Conservation (phyloP, 192 early-diverging fungal species). For the Backusella westeae region DNA sequence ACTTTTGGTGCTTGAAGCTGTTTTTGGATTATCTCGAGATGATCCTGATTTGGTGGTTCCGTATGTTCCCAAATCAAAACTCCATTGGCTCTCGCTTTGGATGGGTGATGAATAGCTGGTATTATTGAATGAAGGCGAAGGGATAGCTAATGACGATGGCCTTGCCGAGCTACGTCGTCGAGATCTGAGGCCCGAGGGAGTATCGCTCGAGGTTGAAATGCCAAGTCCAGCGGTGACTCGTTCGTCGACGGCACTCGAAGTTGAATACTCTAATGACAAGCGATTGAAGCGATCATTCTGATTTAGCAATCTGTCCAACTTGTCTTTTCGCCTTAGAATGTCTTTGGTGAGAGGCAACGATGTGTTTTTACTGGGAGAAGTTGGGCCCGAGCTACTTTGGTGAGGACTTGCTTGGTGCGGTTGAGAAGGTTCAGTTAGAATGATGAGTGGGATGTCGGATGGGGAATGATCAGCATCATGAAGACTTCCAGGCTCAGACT, state of each 20-base stretch:
- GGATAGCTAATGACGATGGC: neutral
- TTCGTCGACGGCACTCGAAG: slow-evolving; percentile 13
- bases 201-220: slow-evolving; percentile 1
- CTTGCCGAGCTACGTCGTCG: neutral
- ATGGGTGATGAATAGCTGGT: neutral
- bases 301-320: slow-evolving; percentile 20
- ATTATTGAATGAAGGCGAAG: neutral
- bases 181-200: neutral
- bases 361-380: neutral
- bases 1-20: neutral
- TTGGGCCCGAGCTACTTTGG: neutral
- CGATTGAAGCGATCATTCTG: neutral
- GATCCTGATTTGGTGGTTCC: neutral
- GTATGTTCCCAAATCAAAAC: neutral
- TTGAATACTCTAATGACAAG: slow-evolving; percentile 7
- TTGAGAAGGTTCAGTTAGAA: neutral
- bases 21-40: neutral
- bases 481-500: neutral
- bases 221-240: slow-evolving; percentile 23
- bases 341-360: slow-evolving; percentile 35
- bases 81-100: slow-evolving; percentile 8
- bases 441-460: slow-evolving; percentile 3
- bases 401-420: neutral
- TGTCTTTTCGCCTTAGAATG: slow-evolving; percentile 23
- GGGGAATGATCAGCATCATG: neutral